Conservation (phyloP, 208 protist species). For the Strigomonas galati region DNA sequence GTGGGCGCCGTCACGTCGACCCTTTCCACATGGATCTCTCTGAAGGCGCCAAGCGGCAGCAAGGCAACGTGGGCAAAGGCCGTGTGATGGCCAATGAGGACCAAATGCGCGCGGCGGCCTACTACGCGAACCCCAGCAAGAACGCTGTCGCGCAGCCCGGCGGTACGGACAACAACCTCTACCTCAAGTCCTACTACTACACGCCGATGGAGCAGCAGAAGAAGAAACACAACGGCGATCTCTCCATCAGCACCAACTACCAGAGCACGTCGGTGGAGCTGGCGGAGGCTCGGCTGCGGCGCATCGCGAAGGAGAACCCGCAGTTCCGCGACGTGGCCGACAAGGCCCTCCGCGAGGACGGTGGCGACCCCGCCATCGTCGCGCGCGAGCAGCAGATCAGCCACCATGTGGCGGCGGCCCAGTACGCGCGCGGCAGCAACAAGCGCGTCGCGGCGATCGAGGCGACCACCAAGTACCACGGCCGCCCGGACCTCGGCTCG, state of each 20-base stretch:
- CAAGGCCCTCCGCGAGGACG: constrained; percentile 26
- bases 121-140: constrained; percentile 23
- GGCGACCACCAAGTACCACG: constrained; percentile 26
- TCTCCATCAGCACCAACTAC: constrained; percentile 17
- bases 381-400: constrained; percentile 41
- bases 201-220: constrained; percentile 19
- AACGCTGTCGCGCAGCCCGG: constrained; percentile 22
- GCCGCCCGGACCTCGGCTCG: constrained; percentile 27
- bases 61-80: constrained; percentile 53
- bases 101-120: constrained; percentile 25
- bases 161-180: constrained; percentile 32
- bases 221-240: not conserved
- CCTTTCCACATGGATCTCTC: constrained; percentile 52
- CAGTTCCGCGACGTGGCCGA: constrained; percentile 25
- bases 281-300: constrained; percentile 49
- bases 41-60: constrained; percentile 59
- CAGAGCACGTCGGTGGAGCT: constrained; percentile 43
- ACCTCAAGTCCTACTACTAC: constrained; percentile 51
- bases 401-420: constrained; percentile 34
- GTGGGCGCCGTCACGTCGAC: constrained; percentile 46
- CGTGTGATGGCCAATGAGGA: constrained; percentile 24
- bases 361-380: constrained; percentile 48
- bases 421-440: constrained; percentile 40
- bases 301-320: constrained; percentile 34
- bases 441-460: constrained; percentile 32